These are phyloP conservation scores for Coniochaeta pulveracea DNA, from an alignment of 2,329 filamentous ascomycete genomes.

Conservation along the genomic window DNA sequence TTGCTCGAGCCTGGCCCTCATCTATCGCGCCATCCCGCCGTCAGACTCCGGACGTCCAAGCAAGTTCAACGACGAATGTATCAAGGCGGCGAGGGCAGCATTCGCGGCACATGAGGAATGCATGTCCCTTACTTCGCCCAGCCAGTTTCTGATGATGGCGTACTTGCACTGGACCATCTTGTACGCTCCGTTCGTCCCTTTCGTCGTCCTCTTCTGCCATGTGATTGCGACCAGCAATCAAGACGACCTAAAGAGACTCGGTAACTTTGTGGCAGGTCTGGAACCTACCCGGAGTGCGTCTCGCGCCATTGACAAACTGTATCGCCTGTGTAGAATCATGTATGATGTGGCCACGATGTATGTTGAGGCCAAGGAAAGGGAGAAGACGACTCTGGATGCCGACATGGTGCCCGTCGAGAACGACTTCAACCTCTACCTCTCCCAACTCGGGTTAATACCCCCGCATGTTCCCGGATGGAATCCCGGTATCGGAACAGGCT, in stretches of 20 bases:
- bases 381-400: slow-evolving; percentile 26
- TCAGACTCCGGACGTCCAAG: slow-evolving; percentile 24
- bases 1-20: slow-evolving; percentile 34
- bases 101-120: slow-evolving; percentile 32
- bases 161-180: slow-evolving; percentile 46
- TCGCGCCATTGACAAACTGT: slow-evolving; percentile 47
- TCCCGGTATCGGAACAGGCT: slow-evolving; percentile 1
- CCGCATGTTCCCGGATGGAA: neutral
- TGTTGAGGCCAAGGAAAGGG: slow-evolving; percentile 42
- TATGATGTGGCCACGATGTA: slow-evolving; percentile 50
- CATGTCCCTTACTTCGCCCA: slow-evolving; percentile 29
- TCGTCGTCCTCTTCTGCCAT: slow-evolving; percentile 48
- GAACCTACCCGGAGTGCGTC: slow-evolving; percentile 38
- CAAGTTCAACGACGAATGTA: slow-evolving; percentile 36
- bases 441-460: slow-evolving; percentile 50
- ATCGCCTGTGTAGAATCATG: slow-evolving; percentile 51
- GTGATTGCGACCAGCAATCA: slow-evolving; percentile 41
- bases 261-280: slow-evolving; percentile 45
- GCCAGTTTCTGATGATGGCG: slow-evolving; percentile 28
- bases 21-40: slow-evolving; percentile 40
- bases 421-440: slow-evolving; percentile 55
- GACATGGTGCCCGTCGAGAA: slow-evolving; percentile 38
- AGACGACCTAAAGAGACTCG: slow-evolving; percentile 41
- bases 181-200: slow-evolving; percentile 46
- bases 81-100: slow-evolving; percentile 36